phyloP scores from a whole-genome alignment of 148 eudicot species.

The Pouteria glomerata region DNA sequence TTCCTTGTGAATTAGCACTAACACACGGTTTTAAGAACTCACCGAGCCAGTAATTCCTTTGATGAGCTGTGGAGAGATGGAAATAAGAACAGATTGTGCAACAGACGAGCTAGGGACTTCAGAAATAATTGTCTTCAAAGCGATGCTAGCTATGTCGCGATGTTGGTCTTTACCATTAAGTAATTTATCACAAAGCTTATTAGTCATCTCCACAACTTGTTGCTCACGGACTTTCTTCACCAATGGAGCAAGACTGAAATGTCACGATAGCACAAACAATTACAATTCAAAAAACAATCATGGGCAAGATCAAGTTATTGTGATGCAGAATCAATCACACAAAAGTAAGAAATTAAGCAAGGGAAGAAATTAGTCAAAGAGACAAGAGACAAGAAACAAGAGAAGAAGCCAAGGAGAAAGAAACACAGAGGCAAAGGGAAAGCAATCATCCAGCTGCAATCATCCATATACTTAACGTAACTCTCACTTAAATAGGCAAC shows the following conservation, averaged over 20 bases:
- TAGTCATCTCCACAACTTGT: constrained; percentile 79
- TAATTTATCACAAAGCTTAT: constrained; percentile 77
- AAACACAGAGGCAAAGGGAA: too few species aligned
- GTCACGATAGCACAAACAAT: constrained; percentile 11
- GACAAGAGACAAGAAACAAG: too few species aligned
- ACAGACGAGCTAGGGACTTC: constrained; percentile 70
- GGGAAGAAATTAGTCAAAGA: too few species aligned
- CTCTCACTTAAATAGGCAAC: too few species aligned
- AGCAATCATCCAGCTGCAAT: too few species aligned
- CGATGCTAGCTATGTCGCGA: constrained; percentile 97
- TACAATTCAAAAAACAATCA: not conserved
- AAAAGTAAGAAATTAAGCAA: too few species aligned
- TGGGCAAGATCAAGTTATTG: constrained; percentile 5
- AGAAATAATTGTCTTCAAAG: constrained; percentile 89
- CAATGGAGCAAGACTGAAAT: constrained; percentile 86
- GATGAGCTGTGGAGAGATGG: constrained; percentile 72
- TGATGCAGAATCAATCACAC: too few species aligned
- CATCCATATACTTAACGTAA: too few species aligned
- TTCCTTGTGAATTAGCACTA: not conserved
- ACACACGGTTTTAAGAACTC: constrained; percentile 26
- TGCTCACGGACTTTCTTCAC: constrained; percentile 82
- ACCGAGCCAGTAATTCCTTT: constrained; percentile 71
- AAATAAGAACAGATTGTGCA: constrained; percentile 63
- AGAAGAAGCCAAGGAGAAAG: too few species aligned
- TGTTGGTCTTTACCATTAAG: constrained; percentile 87